Evolutionary conservation across 2,329 filamentous ascomycete genomes (phyloP).

Genomic region (Sporothrix protearum): DNA sequence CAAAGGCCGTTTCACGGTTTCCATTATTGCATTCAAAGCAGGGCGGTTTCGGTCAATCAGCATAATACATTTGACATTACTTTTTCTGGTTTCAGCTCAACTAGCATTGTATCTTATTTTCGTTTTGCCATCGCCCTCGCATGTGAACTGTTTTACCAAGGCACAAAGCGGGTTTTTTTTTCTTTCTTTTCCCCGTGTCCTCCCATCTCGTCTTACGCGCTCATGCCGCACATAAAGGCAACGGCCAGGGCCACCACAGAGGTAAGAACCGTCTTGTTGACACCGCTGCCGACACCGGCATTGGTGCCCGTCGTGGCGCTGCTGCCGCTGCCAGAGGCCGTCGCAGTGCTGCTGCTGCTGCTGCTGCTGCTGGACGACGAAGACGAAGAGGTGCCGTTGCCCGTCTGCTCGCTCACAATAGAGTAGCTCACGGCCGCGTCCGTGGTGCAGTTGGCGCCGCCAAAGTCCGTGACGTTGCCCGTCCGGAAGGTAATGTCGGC

Average conservation of each 20-base stretch:
- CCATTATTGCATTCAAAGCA: not conserved
- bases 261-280: slow-evolving; percentile 34
- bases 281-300: slow-evolving; percentile 27
- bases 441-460: slow-evolving; percentile 54
- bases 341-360: not conserved
- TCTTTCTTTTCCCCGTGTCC: too few species aligned
- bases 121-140: not conserved
- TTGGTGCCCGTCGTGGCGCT: slow-evolving; percentile 14
- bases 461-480: slow-evolving; percentile 45
- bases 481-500: slow-evolving; percentile 66
- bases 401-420: slow-evolving; percentile 35
- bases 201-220: slow-evolving; percentile 32
- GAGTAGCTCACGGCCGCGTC: slow-evolving; percentile 49
- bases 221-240: slow-evolving; percentile 39
- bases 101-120: not conserved
- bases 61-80: slow-evolving; percentile 4
- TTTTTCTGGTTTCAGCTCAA: not conserved
- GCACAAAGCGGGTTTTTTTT: not conserved
- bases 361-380: not conserved
- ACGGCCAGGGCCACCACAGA: slow-evolving; percentile 40
- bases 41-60: not conserved
- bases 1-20: not conserved
- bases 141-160: not conserved
- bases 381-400: slow-evolving; percentile 26
- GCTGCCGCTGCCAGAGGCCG: slow-evolving; percentile 10